Percentiles rank a stretch among this genome's conserved stretches.
These are phyloP conservation scores for Colletotrichum simmondsii DNA, from an alignment of 2,329 filamentous ascomycete species.

Conservation along the genomic window DNA sequence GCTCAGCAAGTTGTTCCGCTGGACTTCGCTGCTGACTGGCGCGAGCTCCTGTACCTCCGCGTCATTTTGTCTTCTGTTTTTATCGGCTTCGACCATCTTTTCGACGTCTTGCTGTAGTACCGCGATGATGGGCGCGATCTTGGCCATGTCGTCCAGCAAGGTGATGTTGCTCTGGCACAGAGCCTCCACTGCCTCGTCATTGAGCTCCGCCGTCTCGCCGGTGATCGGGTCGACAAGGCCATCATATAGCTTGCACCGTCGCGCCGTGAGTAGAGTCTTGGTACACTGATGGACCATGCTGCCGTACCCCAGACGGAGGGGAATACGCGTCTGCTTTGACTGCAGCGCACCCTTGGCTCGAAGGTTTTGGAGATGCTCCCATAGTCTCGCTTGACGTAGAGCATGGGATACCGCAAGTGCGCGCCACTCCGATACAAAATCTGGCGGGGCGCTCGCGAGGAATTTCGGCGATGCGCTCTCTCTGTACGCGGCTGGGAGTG, in stretches of 20 bases:
- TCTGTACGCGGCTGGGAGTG: not conserved
- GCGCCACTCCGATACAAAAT: not conserved
- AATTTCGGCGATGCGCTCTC: slow-evolving; percentile 8
- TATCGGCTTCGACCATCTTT: slow-evolving; percentile 7
- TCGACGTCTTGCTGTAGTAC: slow-evolving; percentile 25
- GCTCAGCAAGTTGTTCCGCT: slow-evolving; percentile 11
- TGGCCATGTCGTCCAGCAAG: slow-evolving; percentile 23
- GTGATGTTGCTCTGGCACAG: slow-evolving; percentile 15
- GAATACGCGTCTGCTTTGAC: slow-evolving; percentile 18
- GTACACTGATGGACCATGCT: slow-evolving; percentile 24
- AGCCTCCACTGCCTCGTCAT: not conserved
- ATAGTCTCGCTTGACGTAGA: slow-evolving; percentile 4
- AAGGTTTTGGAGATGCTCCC: slow-evolving; percentile 11
- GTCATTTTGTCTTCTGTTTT: not conserved
- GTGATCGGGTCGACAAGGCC: slow-evolving; percentile 7
- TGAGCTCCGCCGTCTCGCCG: not conserved
- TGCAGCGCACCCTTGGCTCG: slow-evolving; percentile 12
- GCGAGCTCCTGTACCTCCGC: not conserved
- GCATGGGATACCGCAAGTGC: slow-evolving; percentile 13
- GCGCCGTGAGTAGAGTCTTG: slow-evolving; percentile 15
- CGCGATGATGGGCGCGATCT: slow-evolving; percentile 9
- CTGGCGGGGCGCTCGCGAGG: not conserved
- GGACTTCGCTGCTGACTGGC: slow-evolving; percentile 18
- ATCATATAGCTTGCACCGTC: not conserved
- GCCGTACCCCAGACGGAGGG: slow-evolving; percentile 11